phyloP scores from a whole-genome alignment of 2,329 filamentous ascomycete genomes.

The Diaporthe vaccinii region DNA sequence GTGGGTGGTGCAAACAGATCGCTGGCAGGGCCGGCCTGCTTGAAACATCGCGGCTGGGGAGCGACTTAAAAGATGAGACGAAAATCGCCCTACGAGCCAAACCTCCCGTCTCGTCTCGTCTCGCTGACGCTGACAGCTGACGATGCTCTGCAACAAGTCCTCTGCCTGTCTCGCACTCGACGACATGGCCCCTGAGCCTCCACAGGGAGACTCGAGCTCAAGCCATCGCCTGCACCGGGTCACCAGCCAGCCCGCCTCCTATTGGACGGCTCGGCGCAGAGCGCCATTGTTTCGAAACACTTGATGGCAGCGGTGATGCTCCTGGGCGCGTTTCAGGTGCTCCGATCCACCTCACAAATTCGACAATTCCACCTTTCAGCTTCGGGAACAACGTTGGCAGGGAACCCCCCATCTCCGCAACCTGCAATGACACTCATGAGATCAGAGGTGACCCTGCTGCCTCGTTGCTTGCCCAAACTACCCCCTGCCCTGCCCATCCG shows the following conservation, averaged over 20 bases:
- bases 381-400: conserved; percentile 35
- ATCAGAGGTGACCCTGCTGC: conserved; percentile 39
- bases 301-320: conserved; percentile 43
- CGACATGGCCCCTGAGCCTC: conserved; percentile 22
- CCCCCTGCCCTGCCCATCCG: conserved; percentile 33
- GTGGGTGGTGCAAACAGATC: conserved; percentile 19
- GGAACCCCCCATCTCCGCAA: conserved; percentile 20
- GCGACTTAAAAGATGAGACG: conserved; percentile 39
- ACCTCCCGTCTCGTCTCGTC: conserved; percentile 19
- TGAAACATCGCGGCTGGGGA: conserved; percentile 38
- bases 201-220: conserved; percentile 34
- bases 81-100: conserved; percentile 35
- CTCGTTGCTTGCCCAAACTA: conserved; percentile 36
- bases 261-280: conserved; percentile 40
- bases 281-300: conserved; percentile 42
- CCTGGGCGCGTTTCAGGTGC: conserved; percentile 48
- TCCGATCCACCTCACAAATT: conserved; percentile 40
- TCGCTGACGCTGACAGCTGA: conserved; percentile 36
- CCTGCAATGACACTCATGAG: conserved; percentile 40
- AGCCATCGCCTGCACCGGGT: conserved; percentile 29
- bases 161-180: conserved; percentile 18
- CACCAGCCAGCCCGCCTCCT: background rate
- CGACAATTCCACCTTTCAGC: conserved; percentile 39
- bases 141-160: conserved; percentile 30
- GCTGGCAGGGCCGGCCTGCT: conserved; percentile 28